Conservation (phyloP, 768 basidiomycete genomes). For the Trametes sanguinea region DNA sequence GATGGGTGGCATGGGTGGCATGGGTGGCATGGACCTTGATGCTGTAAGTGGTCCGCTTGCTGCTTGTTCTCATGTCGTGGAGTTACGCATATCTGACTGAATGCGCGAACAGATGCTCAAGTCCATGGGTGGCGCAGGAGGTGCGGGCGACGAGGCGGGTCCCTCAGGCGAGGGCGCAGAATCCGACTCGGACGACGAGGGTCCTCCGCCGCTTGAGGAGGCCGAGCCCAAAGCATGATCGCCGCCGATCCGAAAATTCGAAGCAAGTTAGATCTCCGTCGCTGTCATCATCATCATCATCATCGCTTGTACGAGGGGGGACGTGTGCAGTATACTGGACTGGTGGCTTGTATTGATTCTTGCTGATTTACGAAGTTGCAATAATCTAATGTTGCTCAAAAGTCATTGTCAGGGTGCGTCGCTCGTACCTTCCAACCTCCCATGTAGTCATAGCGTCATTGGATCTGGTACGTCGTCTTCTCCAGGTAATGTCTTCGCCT, state of each 20-base stretch:
- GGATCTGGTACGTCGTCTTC: no score
- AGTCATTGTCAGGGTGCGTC: no score
- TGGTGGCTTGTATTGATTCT: slow-evolving; percentile 16
- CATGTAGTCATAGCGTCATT: no score
- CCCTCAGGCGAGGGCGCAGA: slow-evolving; percentile 33
- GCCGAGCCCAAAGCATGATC: slow-evolving; percentile 47
- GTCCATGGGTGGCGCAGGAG: slow-evolving; percentile 34
- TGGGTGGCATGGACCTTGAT: slow-evolving; percentile 60
- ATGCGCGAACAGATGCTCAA: slow-evolving; percentile 43
- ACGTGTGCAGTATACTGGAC: slow-evolving; percentile 21
- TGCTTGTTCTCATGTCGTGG: background rate
- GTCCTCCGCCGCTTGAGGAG: slow-evolving; percentile 83
- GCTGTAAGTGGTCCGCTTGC: slow-evolving; percentile 44
- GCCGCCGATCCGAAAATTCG: background rate
- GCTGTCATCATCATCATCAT: background rate
- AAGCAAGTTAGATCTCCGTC: slow-evolving; percentile 6
- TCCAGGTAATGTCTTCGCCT: no score
- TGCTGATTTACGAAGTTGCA: slow-evolving; percentile 19
- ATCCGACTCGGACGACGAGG: slow-evolving; percentile 58
- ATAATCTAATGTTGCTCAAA: slow-evolving; percentile 11
- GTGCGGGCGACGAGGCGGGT: slow-evolving; percentile 21
- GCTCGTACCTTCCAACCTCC: no score
- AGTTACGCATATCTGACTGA: background rate
- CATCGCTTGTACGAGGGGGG: slow-evolving; percentile 13
- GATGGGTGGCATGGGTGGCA: slow-evolving; percentile 42